These are phyloP conservation scores for Puya raimondii DNA, from an alignment of 176 grass and related monocot genomes.

Conservation along the genomic window DNA sequence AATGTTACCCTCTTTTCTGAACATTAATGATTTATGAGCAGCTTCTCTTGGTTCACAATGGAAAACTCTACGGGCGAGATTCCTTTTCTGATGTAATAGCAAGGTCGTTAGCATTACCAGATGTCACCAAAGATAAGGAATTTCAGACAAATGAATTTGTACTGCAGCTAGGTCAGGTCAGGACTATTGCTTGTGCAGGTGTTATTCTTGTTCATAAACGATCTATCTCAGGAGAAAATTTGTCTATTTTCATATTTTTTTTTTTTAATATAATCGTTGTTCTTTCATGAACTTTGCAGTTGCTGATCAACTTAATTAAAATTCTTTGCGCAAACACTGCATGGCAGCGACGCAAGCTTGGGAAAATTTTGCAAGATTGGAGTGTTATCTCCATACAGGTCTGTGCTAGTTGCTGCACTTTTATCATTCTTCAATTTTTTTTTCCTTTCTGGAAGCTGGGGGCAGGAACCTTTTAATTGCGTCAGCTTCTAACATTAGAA, in stretches of 20 bases:
- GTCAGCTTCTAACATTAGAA: too few species aligned
- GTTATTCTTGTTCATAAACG: conserved; percentile 6
- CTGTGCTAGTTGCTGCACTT: conserved; percentile 2
- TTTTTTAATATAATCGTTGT: conserved; percentile 8
- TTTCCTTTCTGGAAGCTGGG: too few species aligned
- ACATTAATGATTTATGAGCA: conserved; percentile 26
- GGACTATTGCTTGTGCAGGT: conserved; percentile 20
- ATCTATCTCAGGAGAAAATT: conserved; percentile 7
- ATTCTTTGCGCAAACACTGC: conserved; percentile 91
- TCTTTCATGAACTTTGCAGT: conserved; percentile 36
- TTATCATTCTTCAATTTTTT: too few species aligned
- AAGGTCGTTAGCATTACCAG: conserved; percentile 69
- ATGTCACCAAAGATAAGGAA: conserved; percentile 72
- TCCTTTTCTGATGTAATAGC: conserved; percentile 77
- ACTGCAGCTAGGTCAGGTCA: conserved; percentile 88
- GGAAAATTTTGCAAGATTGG: conserved; percentile 96
- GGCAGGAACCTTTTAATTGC: too few species aligned
- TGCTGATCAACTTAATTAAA: conserved; percentile 78
- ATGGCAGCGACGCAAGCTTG: conserved; percentile 98
- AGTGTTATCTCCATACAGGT: conserved; percentile 96
- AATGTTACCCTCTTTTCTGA: conserved; percentile 16
- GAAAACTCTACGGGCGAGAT: conserved; percentile 74
- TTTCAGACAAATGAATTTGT: conserved; percentile 97
- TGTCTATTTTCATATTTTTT: conserved; percentile 17
- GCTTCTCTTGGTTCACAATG: conserved; percentile 77